phyloP scores from a whole-genome alignment of 176 grass and related monocot genomes.

The Guadua angustifolia region DNA sequence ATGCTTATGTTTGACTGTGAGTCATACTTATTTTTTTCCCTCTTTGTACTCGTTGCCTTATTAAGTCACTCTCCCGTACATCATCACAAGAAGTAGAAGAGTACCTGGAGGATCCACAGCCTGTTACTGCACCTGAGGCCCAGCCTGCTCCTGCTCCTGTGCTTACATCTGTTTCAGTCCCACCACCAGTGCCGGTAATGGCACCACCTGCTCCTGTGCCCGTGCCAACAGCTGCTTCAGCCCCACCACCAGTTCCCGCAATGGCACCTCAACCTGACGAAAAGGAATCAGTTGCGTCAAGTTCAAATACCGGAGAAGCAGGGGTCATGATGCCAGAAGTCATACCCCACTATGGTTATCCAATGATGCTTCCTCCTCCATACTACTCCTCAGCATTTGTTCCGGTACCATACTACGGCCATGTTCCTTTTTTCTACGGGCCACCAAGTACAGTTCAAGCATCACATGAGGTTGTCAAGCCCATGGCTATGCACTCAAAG shows the following conservation, averaged over 20 bases:
- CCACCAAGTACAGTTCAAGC: slow-evolving; percentile 43
- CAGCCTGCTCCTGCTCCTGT: slow-evolving; percentile 16
- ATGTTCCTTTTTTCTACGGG: slow-evolving; percentile 45
- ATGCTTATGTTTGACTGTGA: neutral
- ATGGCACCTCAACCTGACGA: slow-evolving; percentile 33
- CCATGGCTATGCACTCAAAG: slow-evolving; percentile 54
- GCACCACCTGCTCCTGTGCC: slow-evolving; percentile 33
- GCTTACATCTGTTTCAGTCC: slow-evolving; percentile 24
- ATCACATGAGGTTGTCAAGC: slow-evolving; percentile 56
- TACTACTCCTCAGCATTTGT: slow-evolving; percentile 41
- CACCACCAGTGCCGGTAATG: slow-evolving; percentile 13
- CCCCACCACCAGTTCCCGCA: neutral
- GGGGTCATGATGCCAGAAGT: slow-evolving; percentile 39
- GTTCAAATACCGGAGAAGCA: slow-evolving; percentile 39
- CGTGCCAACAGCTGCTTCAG: slow-evolving; percentile 22
- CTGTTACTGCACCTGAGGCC: slow-evolving; percentile 8
- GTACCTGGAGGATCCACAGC: slow-evolving; percentile 23
- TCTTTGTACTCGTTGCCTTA: neutral
- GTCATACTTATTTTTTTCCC: neutral
- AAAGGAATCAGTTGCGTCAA: slow-evolving; percentile 5
- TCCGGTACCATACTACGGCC: slow-evolving; percentile 46
- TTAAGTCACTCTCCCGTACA: slow-evolving; percentile 39
- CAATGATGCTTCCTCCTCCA: slow-evolving; percentile 51
- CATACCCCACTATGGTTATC: slow-evolving; percentile 51
- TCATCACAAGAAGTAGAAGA: slow-evolving; percentile 59